Evolutionary conservation across 768 basidiomycete species (phyloP), one percentile per base, ranked within the genome.

Genomic region (Phaffia tasmanica): DNA sequence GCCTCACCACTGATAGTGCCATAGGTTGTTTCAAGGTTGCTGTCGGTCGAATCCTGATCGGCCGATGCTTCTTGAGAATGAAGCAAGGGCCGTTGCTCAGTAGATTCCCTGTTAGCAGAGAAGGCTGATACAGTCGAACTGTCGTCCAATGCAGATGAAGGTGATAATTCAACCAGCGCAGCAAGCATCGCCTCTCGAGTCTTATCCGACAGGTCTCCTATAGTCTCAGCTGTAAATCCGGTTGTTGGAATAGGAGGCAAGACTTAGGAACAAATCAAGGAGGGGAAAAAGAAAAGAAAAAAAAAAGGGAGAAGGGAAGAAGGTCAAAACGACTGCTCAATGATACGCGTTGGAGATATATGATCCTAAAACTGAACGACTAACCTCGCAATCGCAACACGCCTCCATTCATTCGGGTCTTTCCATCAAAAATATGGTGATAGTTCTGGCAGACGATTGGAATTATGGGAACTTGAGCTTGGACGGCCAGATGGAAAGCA

Each of bases 391-490:
- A 81, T 74, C 83, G 88, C 69, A 98, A 79, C 14, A 80, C 81
- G 0, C 94, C 94, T 29, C 80, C 76, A 49, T 85, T 84, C 70
- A 97, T 88, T 23, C 67, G 70, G 3, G 84, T 78, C 47, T 86
- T 86, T 69, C 84, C 81, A 73, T 83, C 84, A 76, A 95, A 98
- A 56, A 94, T 71, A 69, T 83, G 78, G 82, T 88, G 88, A 75
- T 98, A 99, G 76, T 97, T 97, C 79, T 98, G 91, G 61, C 85
- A 84, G 2, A 98, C 86, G 61, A 99, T 82, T 7, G 95, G 94
- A 35, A 89, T 82, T 72, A 99, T 86, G 7, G 95, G 94, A 56
- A 98, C 82, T 35, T 87, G 84, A 16, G 89, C 85, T 77, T 92
- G 86, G 29, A 98, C 81, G 32, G 95, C 95, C 59, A 97, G 82